A percentile compares a stretch with the other conserved stretches of the same genome.
Conservation (phyloP, 1,139 yeast species). For the Spathaspora jeffriesii region DNA sequence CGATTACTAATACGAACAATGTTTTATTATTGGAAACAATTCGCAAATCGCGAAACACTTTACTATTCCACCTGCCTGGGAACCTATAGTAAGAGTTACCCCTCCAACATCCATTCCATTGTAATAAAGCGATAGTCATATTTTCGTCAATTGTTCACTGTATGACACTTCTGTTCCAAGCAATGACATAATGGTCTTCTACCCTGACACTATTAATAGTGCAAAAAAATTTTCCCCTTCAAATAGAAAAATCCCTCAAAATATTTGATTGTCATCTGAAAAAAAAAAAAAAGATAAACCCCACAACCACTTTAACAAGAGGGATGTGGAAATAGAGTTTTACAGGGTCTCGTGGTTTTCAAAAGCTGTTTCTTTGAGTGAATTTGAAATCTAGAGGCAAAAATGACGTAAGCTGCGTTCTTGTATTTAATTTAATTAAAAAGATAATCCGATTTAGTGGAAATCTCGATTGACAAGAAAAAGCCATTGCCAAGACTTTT, state of each 20-base stretch:
- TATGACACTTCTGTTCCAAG: neutral
- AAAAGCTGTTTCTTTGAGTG: slow-evolving; percentile 1
- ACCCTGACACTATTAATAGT: neutral
- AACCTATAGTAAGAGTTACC: neutral
- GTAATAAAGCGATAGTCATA: neutral
- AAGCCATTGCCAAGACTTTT: slow-evolving; percentile 3
- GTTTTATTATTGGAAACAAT: slow-evolving; percentile 1
- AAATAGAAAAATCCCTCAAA: slow-evolving; percentile 1
- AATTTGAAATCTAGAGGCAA: neutral
- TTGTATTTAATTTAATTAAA: neutral
- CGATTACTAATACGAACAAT: neutral
- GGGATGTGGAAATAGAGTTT: neutral
- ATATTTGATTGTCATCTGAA: slow-evolving; percentile 3
- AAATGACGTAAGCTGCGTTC: slow-evolving; percentile 3
- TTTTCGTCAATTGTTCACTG: neutral
- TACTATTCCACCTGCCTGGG: slow-evolving; percentile 1
- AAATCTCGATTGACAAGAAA: slow-evolving; percentile 1
- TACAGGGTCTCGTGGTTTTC: neutral
- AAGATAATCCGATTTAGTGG: neutral
- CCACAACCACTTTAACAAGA: neutral
- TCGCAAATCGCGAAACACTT: neutral
- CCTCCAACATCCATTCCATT: neutral
- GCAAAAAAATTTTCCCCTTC: neutral
- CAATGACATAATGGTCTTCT: neutral
- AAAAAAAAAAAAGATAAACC: slow-evolving; percentile 1